Conservation (phyloP, 305 asterid species). For the Fraxinus sp. region DNA sequence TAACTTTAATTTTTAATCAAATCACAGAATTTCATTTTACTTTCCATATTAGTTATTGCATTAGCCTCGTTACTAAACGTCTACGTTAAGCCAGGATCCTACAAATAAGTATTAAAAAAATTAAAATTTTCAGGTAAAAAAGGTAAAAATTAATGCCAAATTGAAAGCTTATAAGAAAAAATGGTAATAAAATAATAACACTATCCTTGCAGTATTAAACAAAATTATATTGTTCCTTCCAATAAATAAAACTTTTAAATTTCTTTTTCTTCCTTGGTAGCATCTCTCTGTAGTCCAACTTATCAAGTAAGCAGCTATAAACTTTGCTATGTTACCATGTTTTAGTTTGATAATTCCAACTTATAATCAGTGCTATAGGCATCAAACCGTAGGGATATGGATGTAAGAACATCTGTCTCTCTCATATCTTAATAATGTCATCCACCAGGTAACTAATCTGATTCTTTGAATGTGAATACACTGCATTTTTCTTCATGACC, state of each 20-base stretch:
- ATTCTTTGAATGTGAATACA: background rate
- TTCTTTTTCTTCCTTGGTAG: background rate
- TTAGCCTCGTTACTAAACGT: background rate
- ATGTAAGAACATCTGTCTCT: background rate
- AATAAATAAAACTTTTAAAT: too few species aligned
- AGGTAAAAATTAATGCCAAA: background rate
- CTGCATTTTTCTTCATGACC: background rate
- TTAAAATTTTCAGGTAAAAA: background rate
- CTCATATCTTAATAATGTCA: background rate
- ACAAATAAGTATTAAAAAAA: too few species aligned
- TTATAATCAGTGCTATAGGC: too few species aligned
- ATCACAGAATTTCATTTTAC: background rate
- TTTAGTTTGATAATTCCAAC: background rate
- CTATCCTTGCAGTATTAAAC: background rate
- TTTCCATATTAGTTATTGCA: background rate
- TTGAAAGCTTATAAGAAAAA: background rate
- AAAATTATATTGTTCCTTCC: background rate
- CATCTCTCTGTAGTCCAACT: background rate
- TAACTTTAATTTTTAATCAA: background rate
- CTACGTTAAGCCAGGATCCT: background rate
- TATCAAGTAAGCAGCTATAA: background rate
- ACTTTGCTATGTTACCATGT: background rate
- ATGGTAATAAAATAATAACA: background rate
- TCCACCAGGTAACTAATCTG: background rate
- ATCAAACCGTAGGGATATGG: background rate